A percentile compares a stretch with the other conserved stretches of the same genome.
Conservation (phyloP, 176 grass and related monocot genomes). For the Stipa capillata region DNA sequence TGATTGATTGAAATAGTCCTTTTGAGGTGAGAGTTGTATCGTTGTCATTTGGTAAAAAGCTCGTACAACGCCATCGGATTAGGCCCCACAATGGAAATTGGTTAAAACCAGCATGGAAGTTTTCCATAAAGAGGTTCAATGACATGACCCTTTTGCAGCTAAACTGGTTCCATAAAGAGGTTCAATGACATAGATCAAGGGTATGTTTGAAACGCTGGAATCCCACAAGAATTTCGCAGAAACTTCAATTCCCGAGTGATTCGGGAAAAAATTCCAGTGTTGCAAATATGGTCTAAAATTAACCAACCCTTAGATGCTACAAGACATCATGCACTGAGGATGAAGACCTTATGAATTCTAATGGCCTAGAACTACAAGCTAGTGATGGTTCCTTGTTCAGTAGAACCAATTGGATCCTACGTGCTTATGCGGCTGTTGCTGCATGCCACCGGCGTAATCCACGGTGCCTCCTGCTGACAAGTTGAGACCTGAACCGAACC, state of each 20-base stretch:
- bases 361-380: constrained; percentile 12
- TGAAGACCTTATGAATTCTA: background rate
- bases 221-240: no score
- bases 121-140: no score
- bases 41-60: no score
- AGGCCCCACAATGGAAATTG: no score
- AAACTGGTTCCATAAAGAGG: background rate
- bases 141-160: no score
- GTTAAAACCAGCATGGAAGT: no score
- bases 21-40: no score
- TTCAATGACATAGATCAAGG: background rate
- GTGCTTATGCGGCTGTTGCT: constrained; percentile 23
- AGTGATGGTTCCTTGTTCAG: constrained; percentile 6
- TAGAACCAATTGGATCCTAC: constrained; percentile 21
- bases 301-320: background rate
- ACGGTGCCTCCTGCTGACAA: constrained; percentile 1
- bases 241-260: background rate
- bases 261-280: background rate
- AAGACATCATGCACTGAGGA: background rate
- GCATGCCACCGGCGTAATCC: constrained; percentile 11
- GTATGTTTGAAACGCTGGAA: no score
- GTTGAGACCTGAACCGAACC: constrained; percentile 18
- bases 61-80: no score
- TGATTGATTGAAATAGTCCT: no score
- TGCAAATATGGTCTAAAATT: background rate